Evolutionary conservation across 305 asterid genomes (phyloP), one percentile per base, ranked within the genome.

Genomic region (Caryopteris hybrid): DNA sequence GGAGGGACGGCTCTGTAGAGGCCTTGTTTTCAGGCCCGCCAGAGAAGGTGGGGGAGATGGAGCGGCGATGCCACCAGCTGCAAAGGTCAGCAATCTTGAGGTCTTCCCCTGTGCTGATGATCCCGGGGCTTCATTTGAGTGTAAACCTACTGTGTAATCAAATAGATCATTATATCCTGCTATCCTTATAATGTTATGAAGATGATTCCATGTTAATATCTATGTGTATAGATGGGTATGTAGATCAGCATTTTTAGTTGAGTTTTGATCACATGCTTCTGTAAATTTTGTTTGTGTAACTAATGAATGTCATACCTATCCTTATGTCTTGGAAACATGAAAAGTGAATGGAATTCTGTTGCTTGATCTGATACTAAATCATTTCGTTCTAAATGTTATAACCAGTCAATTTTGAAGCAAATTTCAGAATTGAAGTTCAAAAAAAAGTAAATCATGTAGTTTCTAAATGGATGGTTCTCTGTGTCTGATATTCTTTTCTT

Each of bases 51-150:
- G 78, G 79, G 54, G 94, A 85, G 66, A 92, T 92, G 96, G 91
- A 88, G 81, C 90, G 85, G 79, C 86, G 95, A 12, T 93, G 98
- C 76, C 97, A 3, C 91, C 94, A 2, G 79, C 84, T 12, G 94
- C 98, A 12, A 72, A 74, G 78, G 98, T 91, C 34, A 87, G 95
- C 0, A 92, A 85, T 8, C 73, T 91, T 13, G 82, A 84, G 78
- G 83, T 82, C 25, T 72, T 77, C 68, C 95, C 89, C 1, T 60
- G 75, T 57, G 57, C 76, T 14, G 98, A 86, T 33, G 92, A 91
- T 63, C 96, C 95, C 0, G 95, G 98, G 16, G 29, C 70, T 1
- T 69, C 80, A 10, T 88, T 90, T 42, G 88, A 90, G 62, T 84
- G 86, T 69, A 84, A 77, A 77, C 86, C 84, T 66, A 91, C 93